These are phyloP conservation scores for Fraxinus angustifolia DNA, from an alignment of 305 asterid species.

Conservation along the genomic window DNA sequence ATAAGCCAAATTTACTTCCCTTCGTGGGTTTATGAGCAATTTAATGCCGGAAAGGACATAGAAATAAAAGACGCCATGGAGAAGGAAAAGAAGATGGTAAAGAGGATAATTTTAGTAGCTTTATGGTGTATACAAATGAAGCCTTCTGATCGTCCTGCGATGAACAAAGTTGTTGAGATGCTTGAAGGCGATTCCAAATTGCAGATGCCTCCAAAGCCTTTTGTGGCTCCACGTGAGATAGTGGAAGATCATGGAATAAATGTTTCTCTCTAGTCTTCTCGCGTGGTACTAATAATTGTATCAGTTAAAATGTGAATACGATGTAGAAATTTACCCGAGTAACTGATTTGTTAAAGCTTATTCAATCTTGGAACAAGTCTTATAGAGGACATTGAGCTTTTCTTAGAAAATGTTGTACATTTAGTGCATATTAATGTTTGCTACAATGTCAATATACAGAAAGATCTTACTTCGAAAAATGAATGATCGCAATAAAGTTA, in stretches of 20 bases:
- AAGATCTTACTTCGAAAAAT: neutral
- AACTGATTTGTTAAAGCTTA: neutral
- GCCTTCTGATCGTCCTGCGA: constrained; percentile 38
- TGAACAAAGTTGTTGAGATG: constrained; percentile 46
- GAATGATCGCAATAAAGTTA: neutral
- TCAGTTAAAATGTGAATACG: neutral
- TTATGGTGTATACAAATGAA: constrained; percentile 43
- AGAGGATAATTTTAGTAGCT: constrained; percentile 38
- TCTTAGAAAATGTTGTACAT: neutral
- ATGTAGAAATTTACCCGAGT: neutral
- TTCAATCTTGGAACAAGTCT: neutral
- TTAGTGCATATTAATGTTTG: neutral
- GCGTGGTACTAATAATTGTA: neutral
- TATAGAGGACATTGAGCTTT: neutral
- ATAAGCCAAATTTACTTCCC: constrained; percentile 38
- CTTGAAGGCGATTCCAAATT: constrained; percentile 32
- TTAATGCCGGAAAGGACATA: constrained; percentile 23
- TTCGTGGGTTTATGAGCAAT: constrained; percentile 33
- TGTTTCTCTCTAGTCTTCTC: neutral
- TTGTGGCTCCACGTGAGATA: constrained; percentile 20
- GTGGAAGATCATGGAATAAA: neutral
- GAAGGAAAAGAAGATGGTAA: constrained; percentile 21
- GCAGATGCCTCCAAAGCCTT: constrained; percentile 30
- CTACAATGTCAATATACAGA: neutral
- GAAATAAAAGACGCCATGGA: constrained; percentile 21